A percentile compares a stretch with the other conserved stretches of the same genome.
Evolutionary conservation across 2,329 filamentous ascomycete genomes (phyloP).

Genomic region (Chaetomium sp.): DNA sequence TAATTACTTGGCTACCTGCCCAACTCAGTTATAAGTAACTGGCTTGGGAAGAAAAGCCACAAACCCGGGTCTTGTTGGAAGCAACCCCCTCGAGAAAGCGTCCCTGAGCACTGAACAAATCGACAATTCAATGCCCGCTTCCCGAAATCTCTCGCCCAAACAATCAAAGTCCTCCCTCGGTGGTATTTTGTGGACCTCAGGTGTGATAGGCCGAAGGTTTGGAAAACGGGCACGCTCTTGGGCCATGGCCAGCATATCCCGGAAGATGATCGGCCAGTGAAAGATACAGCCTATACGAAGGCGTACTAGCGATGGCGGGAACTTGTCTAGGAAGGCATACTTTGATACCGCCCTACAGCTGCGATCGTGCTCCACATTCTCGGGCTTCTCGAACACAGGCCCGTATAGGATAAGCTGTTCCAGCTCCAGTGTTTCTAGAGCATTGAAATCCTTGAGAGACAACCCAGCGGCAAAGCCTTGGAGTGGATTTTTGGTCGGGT

Average conservation of each 20-base stretch:
- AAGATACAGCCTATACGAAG: conserved; percentile 3
- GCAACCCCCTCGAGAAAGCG: conserved; percentile 1
- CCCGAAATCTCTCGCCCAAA: background rate
- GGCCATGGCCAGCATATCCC: conserved; percentile 1
- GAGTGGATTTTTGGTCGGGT: background rate
- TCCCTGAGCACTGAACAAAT: conserved; percentile 2
- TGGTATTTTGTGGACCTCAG: background rate
- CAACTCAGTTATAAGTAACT: background rate
- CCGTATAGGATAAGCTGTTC: conserved; percentile 1
- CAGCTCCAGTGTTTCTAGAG: conserved; percentile 2
- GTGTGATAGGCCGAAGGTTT: background rate
- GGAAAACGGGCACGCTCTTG: background rate
- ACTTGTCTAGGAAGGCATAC: background rate
- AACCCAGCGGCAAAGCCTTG: background rate
- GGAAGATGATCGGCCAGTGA: conserved; percentile 1
- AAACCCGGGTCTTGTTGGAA: conserved; percentile 2
- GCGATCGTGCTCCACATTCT: background rate
- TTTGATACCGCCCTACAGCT: background rate
- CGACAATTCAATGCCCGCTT: background rate
- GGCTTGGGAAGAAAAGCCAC: background rate
- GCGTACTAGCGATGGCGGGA: conserved; percentile 1
- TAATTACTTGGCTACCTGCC: too few relatives aligned
- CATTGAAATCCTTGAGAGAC: background rate
- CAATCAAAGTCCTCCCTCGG: background rate
- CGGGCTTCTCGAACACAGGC: background rate